Conservation (phyloP, 768 basidiomycete genomes). For the Trametes villosa region DNA sequence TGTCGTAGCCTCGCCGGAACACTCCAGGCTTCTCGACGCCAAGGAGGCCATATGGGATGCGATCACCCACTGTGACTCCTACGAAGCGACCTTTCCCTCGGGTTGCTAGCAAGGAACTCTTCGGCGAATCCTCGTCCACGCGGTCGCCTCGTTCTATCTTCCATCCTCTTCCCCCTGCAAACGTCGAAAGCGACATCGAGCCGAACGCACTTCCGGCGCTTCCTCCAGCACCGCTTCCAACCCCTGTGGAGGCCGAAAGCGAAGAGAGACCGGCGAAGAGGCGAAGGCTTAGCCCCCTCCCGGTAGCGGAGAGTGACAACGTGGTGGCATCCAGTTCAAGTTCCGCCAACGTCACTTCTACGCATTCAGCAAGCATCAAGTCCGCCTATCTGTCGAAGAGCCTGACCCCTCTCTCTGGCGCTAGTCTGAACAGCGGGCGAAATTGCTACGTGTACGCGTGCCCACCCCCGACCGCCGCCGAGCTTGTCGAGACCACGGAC, state of each 20-base stretch:
- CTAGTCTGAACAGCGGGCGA: slow-evolving; percentile 20
- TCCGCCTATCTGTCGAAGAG: not conserved
- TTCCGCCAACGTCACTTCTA: not conserved
- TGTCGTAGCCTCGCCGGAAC: not conserved
- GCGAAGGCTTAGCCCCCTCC: slow-evolving; percentile 7
- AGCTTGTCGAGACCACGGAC: slow-evolving; percentile 50
- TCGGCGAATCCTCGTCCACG: not conserved
- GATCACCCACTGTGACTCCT: slow-evolving; percentile 5
- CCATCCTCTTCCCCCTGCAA: slow-evolving; percentile 4
- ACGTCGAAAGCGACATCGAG: not conserved
- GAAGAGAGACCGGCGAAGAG: slow-evolving; percentile 16
- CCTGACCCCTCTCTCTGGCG: slow-evolving; percentile 21
- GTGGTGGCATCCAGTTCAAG: not conserved
- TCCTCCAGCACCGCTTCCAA: not conserved
- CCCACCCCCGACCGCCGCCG: slow-evolving; percentile 54
- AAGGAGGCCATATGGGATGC: not conserved
- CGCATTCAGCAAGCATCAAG: not conserved
- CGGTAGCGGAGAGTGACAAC: not conserved
- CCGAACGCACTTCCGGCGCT: not conserved
- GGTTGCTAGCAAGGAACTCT: not conserved
- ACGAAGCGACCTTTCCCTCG: slow-evolving; percentile 5
- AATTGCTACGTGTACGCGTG: slow-evolving; percentile 49
- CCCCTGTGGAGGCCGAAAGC: not conserved
- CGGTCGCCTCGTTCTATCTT: slow-evolving; percentile 5
- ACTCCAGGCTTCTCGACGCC: slow-evolving; percentile 7